Conservation (phyloP, 192 early-diverging fungal species). For the Gryganskiella cystojenkinii region DNA sequence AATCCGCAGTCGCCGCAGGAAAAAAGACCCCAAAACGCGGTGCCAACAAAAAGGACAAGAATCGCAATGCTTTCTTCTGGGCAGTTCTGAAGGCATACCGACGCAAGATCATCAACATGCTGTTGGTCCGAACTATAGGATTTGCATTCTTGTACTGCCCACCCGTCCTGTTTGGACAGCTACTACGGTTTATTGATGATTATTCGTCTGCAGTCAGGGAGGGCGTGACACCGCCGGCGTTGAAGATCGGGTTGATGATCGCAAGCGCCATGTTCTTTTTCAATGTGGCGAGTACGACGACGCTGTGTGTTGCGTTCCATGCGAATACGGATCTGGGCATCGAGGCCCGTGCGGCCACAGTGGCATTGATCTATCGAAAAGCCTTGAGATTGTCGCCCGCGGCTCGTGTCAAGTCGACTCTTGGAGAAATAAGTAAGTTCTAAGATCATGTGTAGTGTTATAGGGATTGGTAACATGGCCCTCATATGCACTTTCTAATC, state of each 20-base stretch:
- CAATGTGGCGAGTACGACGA: slow-evolving; percentile 1
- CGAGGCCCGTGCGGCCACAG: slow-evolving; percentile 73
- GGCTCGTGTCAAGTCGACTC: slow-evolving; percentile 13
- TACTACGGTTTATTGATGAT: slow-evolving; percentile 29
- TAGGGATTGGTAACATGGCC: too few species aligned
- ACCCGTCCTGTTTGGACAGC: slow-evolving; percentile 31
- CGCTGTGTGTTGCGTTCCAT: slow-evolving; percentile 7
- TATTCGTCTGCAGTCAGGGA: slow-evolving; percentile 19
- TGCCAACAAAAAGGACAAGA: too few species aligned
- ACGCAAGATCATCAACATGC: not conserved
- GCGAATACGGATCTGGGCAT: slow-evolving; percentile 67
- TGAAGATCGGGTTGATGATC: slow-evolving; percentile 25
- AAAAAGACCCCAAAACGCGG: slow-evolving; percentile 20
- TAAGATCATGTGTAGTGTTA: too few species aligned
- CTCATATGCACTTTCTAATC: too few species aligned
- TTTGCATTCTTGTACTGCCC: slow-evolving; percentile 10
- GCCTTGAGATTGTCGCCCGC: slow-evolving; percentile 77
- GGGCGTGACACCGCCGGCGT: not conserved
- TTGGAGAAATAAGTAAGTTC: slow-evolving; percentile 31
- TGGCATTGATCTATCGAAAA: slow-evolving; percentile 85
- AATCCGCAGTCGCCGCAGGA: not conserved
- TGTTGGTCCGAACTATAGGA: slow-evolving; percentile 14
- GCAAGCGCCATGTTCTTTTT: slow-evolving; percentile 18
- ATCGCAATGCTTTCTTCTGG: slow-evolving; percentile 16
- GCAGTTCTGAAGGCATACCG: slow-evolving; percentile 17